These are phyloP conservation scores for Boletus reticuloceps DNA, from an alignment of 768 basidiomycete genomes.

Conservation along the genomic window DNA sequence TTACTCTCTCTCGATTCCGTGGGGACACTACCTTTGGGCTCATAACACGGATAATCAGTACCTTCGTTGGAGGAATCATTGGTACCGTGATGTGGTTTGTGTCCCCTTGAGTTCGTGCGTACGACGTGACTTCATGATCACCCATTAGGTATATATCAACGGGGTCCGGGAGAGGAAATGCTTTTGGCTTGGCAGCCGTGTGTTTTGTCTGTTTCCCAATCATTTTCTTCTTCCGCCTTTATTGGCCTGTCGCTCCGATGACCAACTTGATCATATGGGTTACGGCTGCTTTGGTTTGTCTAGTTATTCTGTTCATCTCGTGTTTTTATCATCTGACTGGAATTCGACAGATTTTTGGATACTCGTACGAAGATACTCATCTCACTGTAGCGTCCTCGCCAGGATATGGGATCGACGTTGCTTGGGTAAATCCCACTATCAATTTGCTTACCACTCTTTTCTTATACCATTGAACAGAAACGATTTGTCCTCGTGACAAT, in stretches of 20 bases:
- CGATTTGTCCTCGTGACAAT: conserved; percentile 67
- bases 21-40: conserved; percentile 75
- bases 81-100: conserved; percentile 68
- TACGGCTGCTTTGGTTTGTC: conserved; percentile 55
- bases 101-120: not conserved
- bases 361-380: conserved; percentile 66
- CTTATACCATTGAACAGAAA: conserved; percentile 35
- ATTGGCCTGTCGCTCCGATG: conserved; percentile 73
- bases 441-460: not conserved
- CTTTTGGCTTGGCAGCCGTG: conserved; percentile 70
- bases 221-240: conserved; percentile 67
- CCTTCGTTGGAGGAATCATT: conserved; percentile 60
- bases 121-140: not conserved
- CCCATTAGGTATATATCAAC: conserved; percentile 63
- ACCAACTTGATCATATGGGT: conserved; percentile 69
- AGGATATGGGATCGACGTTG: conserved; percentile 62
- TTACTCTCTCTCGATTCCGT: conserved; percentile 66
- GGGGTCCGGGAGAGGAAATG: conserved; percentile 39
- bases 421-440: conserved; percentile 52
- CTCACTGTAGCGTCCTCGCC: conserved; percentile 46
- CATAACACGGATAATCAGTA: conserved; percentile 56
- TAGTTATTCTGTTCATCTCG: not conserved
- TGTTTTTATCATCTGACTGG: not conserved
- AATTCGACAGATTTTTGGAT: conserved; percentile 57
- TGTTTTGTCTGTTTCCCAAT: conserved; percentile 70